These are phyloP conservation scores for Basidiobolus meristosporus DNA, from an alignment of 371 early-diverging fungal species.

Conservation along the genomic window DNA sequence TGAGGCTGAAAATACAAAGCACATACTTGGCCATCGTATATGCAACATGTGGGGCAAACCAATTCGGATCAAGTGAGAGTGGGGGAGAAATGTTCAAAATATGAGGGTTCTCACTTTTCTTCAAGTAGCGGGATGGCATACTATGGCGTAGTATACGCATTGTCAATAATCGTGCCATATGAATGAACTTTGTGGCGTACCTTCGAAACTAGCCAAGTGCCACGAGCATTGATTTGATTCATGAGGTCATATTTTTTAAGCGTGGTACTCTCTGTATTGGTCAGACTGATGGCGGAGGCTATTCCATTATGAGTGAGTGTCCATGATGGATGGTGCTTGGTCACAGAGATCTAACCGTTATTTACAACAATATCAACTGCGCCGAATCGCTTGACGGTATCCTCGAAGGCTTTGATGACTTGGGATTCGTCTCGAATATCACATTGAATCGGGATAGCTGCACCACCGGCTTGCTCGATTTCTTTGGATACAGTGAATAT, in stretches of 20 bases:
- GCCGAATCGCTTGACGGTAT: conserved; percentile 42
- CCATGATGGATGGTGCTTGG: too few species aligned
- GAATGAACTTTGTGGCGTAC: neutral
- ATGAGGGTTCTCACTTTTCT: conserved; percentile 28
- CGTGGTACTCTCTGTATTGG: conserved; percentile 30
- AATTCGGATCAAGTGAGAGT: conserved; percentile 31
- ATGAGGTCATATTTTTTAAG: conserved; percentile 63
- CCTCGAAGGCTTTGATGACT: conserved; percentile 34
- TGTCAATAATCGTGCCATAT: neutral
- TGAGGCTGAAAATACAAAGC: neutral
- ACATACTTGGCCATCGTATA: conserved; percentile 56
- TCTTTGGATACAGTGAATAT: conserved; percentile 46
- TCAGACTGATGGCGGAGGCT: conserved; percentile 52
- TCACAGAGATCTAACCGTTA: too few species aligned
- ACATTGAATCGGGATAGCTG: conserved; percentile 54
- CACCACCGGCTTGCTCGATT: conserved; percentile 49
- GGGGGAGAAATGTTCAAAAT: conserved; percentile 60
- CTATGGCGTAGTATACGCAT: conserved; percentile 12
- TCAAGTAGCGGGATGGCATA: conserved; percentile 42
- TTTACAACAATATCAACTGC: conserved; percentile 67
- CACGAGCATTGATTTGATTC: conserved; percentile 60
- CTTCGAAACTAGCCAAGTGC: conserved; percentile 63
- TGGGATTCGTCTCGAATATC: conserved; percentile 64
- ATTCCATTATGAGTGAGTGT: too few species aligned
- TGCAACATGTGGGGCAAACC: conserved; percentile 49